A percentile compares a stretch with the other conserved stretches of the same genome.
Conservation (phyloP, 139 green algal genomes). For the Ettlia oleoabundans region DNA sequence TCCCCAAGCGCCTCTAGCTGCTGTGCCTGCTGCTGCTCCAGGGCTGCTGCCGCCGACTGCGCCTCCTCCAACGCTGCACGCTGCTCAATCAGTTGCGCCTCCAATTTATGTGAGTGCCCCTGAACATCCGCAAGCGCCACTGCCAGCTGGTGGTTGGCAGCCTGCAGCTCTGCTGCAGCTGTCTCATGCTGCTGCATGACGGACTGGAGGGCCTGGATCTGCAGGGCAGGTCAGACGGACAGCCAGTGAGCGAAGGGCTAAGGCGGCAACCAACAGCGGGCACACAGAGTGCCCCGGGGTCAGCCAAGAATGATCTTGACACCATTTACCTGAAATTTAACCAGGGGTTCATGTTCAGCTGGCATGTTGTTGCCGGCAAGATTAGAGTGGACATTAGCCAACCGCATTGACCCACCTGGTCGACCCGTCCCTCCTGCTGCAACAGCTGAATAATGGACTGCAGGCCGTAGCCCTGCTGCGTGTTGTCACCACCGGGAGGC, state of each 20-base stretch:
- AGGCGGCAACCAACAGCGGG: no score
- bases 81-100: constrained; percentile 1
- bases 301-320: neutral
- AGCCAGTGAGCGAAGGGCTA: no score
- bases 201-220: neutral
- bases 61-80: neutral
- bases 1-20: constrained; percentile 5
- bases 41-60: neutral
- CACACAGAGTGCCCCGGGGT: no score
- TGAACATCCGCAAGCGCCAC: constrained; percentile 21
- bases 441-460: neutral
- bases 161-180: neutral
- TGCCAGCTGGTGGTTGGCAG: constrained; percentile 16
- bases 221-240: neutral
- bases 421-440: neutral
- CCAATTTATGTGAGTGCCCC: neutral
- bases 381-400: no score
- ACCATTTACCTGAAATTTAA: no score
- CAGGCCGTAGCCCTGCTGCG: neutral
- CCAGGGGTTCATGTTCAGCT: no score
- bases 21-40: neutral
- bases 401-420: neutral
- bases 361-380: no score
- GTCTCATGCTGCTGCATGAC: neutral
- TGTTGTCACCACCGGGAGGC: no score